Evolutionary conservation across 257 asterid species (phyloP), one percentile per base, ranked within the genome.

Genomic region (Cinchona pubescens): DNA sequence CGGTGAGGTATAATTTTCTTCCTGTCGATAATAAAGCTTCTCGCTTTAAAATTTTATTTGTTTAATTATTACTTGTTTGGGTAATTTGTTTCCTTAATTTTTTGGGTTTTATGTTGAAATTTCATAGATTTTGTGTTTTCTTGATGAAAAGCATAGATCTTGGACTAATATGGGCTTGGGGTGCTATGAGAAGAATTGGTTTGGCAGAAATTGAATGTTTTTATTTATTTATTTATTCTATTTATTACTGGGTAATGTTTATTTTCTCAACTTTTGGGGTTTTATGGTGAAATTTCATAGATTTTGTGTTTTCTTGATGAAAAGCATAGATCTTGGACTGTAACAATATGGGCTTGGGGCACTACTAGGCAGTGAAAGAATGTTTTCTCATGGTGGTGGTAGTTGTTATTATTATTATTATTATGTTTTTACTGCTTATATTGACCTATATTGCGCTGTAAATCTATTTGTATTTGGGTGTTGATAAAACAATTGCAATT

Each of bases 1-100:
- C 25, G 97, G 98, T 62, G 97, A 92, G 97, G 98, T 92, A 80
- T 72, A n/a, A 21, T 13, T 3, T 58, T 8, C 12, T 40, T 40
- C 8, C 7, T 2, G 5, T 40, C 8, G 45, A 40, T 40, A 40
- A 27, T 27, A 27, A 11, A 59, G 6, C 15, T 27, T 14, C 21
- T 5, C 5, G 12, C 21, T 59, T 27, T 27, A 3, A 13, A 29
- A 34, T 60, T 10, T 9, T 23, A 23, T 68, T 25, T 43, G 13
- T 5, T 40, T 2, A 40, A 40, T 5, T 40, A 40, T 10, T 40
- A 40, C 10, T 38, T 67, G 6, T 14, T 67, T 21, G n/a, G n/a
- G n/a, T n/a, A n/a, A n/a, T 67, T 67, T n/a, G 16, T 10, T 10
- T 70, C 27, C 3, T n/a, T n/a, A 42, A 21, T 34, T 67, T 43